These are phyloP conservation scores for Rhizopus microsporus DNA, from an alignment of 371 early-diverging fungal genomes.

Conservation along the genomic window DNA sequence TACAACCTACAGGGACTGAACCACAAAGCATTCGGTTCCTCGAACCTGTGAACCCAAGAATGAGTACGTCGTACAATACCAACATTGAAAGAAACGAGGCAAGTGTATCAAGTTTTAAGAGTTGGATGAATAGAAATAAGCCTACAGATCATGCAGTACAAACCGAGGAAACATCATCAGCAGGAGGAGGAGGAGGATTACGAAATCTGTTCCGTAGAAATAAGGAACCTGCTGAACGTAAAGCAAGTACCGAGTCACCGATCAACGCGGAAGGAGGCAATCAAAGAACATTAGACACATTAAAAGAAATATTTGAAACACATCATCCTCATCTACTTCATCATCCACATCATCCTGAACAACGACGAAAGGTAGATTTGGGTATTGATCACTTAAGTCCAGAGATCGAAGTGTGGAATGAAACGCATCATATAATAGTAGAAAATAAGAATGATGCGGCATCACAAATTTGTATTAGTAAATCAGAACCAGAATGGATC, in stretches of 20 bases:
- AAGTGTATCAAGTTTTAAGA: constrained; percentile 35
- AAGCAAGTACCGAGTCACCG: background rate
- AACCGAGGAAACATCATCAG: background rate
- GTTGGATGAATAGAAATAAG: constrained; percentile 31
- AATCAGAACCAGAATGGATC: constrained; percentile 34
- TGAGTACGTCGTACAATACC: background rate
- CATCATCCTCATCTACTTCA: too few relatives aligned
- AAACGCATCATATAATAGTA: constrained; percentile 30
- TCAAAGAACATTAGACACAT: background rate
- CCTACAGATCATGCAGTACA: constrained; percentile 1
- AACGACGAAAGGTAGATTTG: constrained; percentile 5
- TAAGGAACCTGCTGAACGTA: constrained; percentile 11
- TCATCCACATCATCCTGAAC: constrained; percentile 6
- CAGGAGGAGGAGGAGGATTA: constrained; percentile 19
- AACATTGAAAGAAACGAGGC: constrained; percentile 38
- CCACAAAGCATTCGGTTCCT: constrained; percentile 47
- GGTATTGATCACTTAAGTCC: constrained; percentile 12
- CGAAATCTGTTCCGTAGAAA: constrained; percentile 37
- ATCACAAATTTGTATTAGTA: constrained; percentile 29
- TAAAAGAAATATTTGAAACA: constrained; percentile 7
- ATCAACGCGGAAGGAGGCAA: background rate
- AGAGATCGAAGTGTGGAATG: constrained; percentile 49
- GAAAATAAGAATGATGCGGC: constrained; percentile 32
- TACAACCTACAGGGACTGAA: constrained; percentile 17
- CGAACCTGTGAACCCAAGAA: constrained; percentile 50